phyloP scores from a whole-genome alignment of 225 moss, liverwort and hornwort genomes.

The Neckera pumila region DNA sequence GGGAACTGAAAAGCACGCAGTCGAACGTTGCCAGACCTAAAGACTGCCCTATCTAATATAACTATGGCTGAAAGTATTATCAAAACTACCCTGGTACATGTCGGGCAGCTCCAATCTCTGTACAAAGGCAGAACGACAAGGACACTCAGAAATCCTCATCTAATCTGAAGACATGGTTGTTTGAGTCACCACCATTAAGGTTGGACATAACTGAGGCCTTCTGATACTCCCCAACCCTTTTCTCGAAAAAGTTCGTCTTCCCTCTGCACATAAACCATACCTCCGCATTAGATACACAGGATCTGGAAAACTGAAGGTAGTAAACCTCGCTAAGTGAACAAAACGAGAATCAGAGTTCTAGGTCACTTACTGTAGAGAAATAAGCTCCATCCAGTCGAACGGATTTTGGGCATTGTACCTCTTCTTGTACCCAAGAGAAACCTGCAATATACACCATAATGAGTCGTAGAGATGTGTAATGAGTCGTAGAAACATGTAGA shows the following conservation, averaged over 20 bases:
- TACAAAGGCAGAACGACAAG: background rate
- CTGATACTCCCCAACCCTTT: constrained; percentile 84
- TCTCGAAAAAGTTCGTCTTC: constrained; percentile 89
- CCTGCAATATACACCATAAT: constrained; percentile 5
- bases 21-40: no score
- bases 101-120: background rate
- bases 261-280: constrained; percentile 42
- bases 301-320: no score
- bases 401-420: constrained; percentile 57
- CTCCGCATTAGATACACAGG: background rate
- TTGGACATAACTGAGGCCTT: constrained; percentile 81
- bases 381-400: constrained; percentile 94
- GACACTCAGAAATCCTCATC: constrained; percentile 55
- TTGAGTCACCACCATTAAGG: constrained; percentile 23
- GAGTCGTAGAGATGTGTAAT: background rate
- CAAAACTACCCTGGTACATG: background rate
- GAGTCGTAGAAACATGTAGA: background rate
- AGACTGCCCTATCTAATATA: background rate
- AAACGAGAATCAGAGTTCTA: background rate
- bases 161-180: constrained; percentile 70
- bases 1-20: background rate
- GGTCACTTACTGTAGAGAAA: constrained; percentile 70
- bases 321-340: no score
- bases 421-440: constrained; percentile 63
- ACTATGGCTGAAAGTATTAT: background rate